These are phyloP conservation scores for Mycena citricolor DNA, from an alignment of 1,284 basidiomycete genomes.

Conservation along the genomic window DNA sequence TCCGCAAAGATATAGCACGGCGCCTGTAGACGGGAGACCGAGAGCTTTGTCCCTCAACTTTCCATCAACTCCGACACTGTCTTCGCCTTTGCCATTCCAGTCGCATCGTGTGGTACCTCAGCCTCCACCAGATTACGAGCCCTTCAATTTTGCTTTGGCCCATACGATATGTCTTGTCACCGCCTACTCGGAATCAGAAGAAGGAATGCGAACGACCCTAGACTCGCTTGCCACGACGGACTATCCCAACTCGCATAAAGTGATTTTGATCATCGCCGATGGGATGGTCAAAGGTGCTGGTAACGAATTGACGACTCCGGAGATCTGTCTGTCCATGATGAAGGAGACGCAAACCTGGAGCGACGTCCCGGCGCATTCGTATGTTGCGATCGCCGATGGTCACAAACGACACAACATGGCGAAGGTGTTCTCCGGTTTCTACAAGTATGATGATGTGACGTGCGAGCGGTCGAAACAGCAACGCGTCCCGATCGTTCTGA, in stretches of 20 bases:
- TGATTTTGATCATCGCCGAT: constrained; percentile 94
- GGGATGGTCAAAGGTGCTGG: constrained; percentile 97
- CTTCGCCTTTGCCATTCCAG: constrained; percentile 87
- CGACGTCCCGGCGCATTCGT: constrained; percentile 94
- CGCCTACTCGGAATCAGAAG: constrained; percentile 95
- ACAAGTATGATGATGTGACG: constrained; percentile 92
- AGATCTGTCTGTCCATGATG: constrained; percentile 97
- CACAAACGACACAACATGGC: constrained; percentile 99
- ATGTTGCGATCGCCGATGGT: constrained; percentile 98
- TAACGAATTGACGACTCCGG: constrained; percentile 84
- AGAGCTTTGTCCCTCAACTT: constrained; percentile 49
- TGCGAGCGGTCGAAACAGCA: constrained; percentile 95
- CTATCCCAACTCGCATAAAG: constrained; percentile 97
- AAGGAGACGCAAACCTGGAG: constrained; percentile 82
- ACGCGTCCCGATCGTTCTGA: constrained; percentile 91
- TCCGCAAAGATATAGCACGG: constrained; percentile 40
- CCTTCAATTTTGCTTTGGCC: constrained; percentile 92
- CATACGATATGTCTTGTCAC: constrained; percentile 96
- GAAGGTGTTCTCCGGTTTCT: constrained; percentile 97
- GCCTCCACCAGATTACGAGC: constrained; percentile 89
- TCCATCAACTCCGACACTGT: too few species aligned
- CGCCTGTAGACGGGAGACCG: constrained; percentile 74
- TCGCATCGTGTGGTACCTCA: constrained; percentile 88
- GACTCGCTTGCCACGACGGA: constrained; percentile 97
- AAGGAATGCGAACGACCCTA: constrained; percentile 93